phyloP scores from a whole-genome alignment of 352 stramenopile species.

The Phytophthora tentaculata region DNA sequence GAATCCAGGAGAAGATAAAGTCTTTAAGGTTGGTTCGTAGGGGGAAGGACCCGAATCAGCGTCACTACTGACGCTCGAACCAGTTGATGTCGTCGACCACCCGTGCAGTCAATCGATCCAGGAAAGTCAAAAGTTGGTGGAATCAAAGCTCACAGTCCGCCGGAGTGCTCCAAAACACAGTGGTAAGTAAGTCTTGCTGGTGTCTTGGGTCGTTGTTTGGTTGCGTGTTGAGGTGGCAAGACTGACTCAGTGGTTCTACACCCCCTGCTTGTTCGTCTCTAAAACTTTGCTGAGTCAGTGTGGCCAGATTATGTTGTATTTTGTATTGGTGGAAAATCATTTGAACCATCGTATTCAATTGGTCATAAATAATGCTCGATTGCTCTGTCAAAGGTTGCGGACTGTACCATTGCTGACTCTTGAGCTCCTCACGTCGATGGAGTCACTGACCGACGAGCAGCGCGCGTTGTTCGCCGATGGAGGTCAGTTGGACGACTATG shows the following conservation, averaged over 20 bases:
- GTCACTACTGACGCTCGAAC: constrained; percentile 13
- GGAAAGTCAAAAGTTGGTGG: constrained; percentile 29
- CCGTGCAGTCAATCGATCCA: constrained; percentile 21
- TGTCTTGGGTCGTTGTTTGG: constrained; percentile 15
- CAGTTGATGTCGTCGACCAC: constrained; percentile 31
- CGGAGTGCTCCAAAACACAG: constrained; percentile 6
- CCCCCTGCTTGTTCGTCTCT: constrained; percentile 19
- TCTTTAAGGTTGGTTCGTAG: constrained; percentile 1
- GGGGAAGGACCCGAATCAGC: constrained; percentile 1
- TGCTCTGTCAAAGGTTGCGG: constrained; percentile 29
- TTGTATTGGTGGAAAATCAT: constrained; percentile 31
- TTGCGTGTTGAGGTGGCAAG: constrained; percentile 23
- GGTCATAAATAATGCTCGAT: neutral
- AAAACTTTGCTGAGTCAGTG: constrained; percentile 26
- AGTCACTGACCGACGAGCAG: constrained; percentile 78
- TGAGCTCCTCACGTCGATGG: constrained; percentile 44
- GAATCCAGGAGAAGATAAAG: neutral
- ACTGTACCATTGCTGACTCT: constrained; percentile 24
- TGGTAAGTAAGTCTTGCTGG: constrained; percentile 20
- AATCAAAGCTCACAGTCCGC: constrained; percentile 2
- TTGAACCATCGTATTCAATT: too few species aligned
- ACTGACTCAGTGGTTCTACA: constrained; percentile 23
- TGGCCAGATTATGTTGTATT: constrained; percentile 21
- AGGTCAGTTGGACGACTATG: constrained; percentile 72
- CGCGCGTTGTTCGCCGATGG: constrained; percentile 65